These are phyloP conservation scores for Lachnellula arida DNA, from an alignment of 2,329 filamentous ascomycete species.

Conservation along the genomic window DNA sequence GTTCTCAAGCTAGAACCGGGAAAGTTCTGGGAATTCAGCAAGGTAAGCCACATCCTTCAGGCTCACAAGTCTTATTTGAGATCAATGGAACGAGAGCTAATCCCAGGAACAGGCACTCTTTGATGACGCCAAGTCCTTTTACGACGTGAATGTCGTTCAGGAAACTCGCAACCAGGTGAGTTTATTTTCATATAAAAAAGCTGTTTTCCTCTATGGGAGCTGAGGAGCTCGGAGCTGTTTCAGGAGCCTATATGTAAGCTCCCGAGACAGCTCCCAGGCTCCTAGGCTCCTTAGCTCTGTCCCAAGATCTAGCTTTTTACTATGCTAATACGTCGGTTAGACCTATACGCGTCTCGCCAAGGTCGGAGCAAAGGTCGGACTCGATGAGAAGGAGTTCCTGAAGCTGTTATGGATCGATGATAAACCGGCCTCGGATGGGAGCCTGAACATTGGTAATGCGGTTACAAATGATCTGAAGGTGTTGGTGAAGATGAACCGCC, in stretches of 20 bases:
- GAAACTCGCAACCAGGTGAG: slow-evolving; percentile 66
- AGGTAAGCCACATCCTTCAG: slow-evolving; percentile 16
- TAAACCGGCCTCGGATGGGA: slow-evolving; percentile 60
- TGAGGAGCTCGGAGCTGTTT: too few relatives aligned
- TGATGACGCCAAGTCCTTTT: slow-evolving; percentile 68
- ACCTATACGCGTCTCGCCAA: slow-evolving; percentile 77
- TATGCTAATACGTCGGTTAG: neutral
- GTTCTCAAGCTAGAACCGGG: slow-evolving; percentile 64
- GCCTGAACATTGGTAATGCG: slow-evolving; percentile 72
- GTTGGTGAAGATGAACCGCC: slow-evolving; percentile 71
- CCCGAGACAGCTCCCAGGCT: too few relatives aligned
- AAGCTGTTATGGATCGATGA: slow-evolving; percentile 63
- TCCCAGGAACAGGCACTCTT: slow-evolving; percentile 38
- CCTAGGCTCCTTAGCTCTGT: too few relatives aligned
- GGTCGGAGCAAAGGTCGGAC: slow-evolving; percentile 61
- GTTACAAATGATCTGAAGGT: slow-evolving; percentile 84
- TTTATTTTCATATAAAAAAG: too few relatives aligned
- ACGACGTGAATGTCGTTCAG: slow-evolving; percentile 78
- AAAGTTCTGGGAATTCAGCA: slow-evolving; percentile 77
- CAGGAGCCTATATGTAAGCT: too few relatives aligned
- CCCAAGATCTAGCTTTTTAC: too few relatives aligned
- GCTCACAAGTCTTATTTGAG: too few relatives aligned
- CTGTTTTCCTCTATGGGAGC: too few relatives aligned
- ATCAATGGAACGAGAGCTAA: neutral
- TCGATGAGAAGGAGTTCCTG: slow-evolving; percentile 68